Base-by-base conservation (phyloP, 495 filamentous ascomycete genomes). In the Penicillium goetzii region DNA sequence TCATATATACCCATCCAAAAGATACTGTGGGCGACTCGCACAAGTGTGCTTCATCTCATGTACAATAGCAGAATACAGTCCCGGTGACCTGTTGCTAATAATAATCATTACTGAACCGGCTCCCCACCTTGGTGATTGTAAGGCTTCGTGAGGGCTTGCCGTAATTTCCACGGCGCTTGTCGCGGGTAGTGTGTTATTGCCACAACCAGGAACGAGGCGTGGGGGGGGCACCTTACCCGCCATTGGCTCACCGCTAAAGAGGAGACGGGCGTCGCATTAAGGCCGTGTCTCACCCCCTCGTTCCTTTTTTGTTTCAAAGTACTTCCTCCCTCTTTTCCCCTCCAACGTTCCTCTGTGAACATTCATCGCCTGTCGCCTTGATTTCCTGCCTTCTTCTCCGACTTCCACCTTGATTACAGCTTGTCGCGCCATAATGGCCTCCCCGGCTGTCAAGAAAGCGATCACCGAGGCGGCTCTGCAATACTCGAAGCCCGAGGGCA, bases 401-500 rank as follows among this genome's bases (percentile, higher is more conserved):
- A 41, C 40, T 54, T 38, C 41, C 49, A 61, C 30, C 51, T 68
- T 59, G 62, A 61, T 65, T 51, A 41, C 58, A 58, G 56, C 64
- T 50, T 64, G 58, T 65, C 56, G 59, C 68, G 72, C 73, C 72
- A 74, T 68, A 71, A 80, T 82, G 80, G 80, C 77, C 68, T 81
- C 80, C 68, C 74, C 73, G 33, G 74, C 74, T 68, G 61, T 80
- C 59, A 77, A 77, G 65, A 71, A 79, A 70, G 79, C 79, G 36
- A 81, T 82, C 71, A 56, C 75, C 52, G 72, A 78, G 58, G 80
- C 80, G 28, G 78, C 77, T 43, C 65, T 71, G 65, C 76, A 80
- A 58, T 82, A 83, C 63, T 84, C 89, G 28, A 92, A 92, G 76
- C 86, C 90, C 3, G 82, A 83, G 57, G 89, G 85, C 51, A 85